phyloP scores from a whole-genome alignment of 768 basidiomycete genomes.

The Leucogyrophana mollusca region DNA sequence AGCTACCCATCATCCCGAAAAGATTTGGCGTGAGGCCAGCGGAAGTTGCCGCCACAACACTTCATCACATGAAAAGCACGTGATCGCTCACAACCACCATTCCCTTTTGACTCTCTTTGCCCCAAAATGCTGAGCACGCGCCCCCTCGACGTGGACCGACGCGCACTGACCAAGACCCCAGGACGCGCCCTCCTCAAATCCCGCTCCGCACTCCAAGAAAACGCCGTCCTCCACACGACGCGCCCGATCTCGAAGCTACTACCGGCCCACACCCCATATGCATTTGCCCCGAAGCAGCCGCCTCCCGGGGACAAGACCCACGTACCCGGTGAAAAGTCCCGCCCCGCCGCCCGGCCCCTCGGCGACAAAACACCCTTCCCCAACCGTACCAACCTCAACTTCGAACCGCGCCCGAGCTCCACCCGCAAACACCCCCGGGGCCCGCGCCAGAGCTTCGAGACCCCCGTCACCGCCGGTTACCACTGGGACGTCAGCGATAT shows the following conservation, averaged over 20 bases:
- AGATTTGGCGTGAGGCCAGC: no score
- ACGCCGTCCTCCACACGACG: slow-evolving; percentile 34
- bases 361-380: slow-evolving; percentile 77
- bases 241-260: not conserved
- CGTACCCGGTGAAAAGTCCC: slow-evolving; percentile 16
- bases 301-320: not conserved
- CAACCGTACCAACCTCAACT: slow-evolving; percentile 45
- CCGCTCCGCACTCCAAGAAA: slow-evolving; percentile 45
- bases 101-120: no score
- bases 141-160: slow-evolving; percentile 26
- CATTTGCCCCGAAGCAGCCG: not conserved
- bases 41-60: no score
- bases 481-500: slow-evolving; percentile 78
- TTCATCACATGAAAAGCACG: no score
- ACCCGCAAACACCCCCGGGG: slow-evolving; percentile 62
- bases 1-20: no score
- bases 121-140: slow-evolving; percentile 28
- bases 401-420: slow-evolving; percentile 56
- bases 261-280: not conserved
- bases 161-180: slow-evolving; percentile 49
- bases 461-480: slow-evolving; percentile 62
- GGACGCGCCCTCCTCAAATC: slow-evolving; percentile 43
- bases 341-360: slow-evolving; percentile 46
- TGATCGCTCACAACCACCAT: no score
- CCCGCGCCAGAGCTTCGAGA: slow-evolving; percentile 54